phyloP scores from a whole-genome alignment of 345 rosid genomes.

The Pugionium dolabratum region DNA sequence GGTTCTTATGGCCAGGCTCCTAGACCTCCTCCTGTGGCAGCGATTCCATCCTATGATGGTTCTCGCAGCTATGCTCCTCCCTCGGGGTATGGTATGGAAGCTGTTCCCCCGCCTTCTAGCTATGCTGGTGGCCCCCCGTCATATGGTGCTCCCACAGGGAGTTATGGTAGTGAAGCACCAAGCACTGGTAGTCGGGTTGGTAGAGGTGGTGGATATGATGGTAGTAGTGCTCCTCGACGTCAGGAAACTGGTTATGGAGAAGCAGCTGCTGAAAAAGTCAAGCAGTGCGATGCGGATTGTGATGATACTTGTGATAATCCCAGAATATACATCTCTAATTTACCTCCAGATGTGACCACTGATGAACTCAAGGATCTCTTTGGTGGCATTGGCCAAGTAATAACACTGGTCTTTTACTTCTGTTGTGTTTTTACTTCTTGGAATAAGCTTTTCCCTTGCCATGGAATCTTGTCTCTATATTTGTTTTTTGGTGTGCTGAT shows the following conservation, averaged over 20 bases:
- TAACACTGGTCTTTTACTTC: no score
- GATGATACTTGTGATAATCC: no score
- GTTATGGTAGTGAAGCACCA: constrained; percentile 59
- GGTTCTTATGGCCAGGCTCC: constrained; percentile 69
- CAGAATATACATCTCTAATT: no score
- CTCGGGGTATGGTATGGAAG: constrained; percentile 67
- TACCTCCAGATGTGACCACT: constrained; percentile 35
- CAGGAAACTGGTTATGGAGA: constrained; percentile 58
- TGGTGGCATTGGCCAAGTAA: no score
- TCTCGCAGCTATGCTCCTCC: constrained; percentile 67
- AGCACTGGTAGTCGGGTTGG: constrained; percentile 56
- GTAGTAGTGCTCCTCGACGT: constrained; percentile 55
- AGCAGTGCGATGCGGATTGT: no score
- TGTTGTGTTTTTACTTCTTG: no score
- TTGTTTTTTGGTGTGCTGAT: no score
- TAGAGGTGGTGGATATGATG: constrained; percentile 62
- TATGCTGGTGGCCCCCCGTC: constrained; percentile 86
- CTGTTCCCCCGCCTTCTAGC: constrained; percentile 88
- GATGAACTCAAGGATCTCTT: no score
- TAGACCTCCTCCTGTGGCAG: constrained; percentile 59
- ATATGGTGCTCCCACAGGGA: constrained; percentile 70
- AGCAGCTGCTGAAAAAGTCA: constrained; percentile 21
- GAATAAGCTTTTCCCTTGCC: no score
- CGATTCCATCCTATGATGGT: constrained; percentile 65
- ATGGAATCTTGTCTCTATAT: no score